Evolutionary conservation across 306 rosid species (phyloP), one percentile per base, ranked within the genome.

Genomic region (Ochetophila trinervis): DNA sequence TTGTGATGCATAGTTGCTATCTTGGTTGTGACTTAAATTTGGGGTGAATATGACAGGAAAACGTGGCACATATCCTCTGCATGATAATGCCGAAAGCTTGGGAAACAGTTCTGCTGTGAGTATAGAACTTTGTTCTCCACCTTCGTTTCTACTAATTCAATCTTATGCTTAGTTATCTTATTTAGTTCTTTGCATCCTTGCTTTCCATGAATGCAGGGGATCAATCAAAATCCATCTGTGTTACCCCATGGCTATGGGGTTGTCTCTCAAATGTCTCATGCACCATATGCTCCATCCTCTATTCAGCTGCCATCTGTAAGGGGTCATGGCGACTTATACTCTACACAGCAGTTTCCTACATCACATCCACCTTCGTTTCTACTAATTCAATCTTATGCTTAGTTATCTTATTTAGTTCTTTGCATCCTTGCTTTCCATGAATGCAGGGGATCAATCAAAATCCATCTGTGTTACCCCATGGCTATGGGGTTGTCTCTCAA

Each of bases 391-490:
- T 58, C 21, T n/a, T n/a, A n/a, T n/a, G n/a, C n/a, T n/a, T n/a
- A n/a, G n/a, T n/a, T n/a, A 17, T 59, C 48, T 59, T 59, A 18
- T 59, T 34, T 23, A 17, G 45, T 40, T 35, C 18, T 59, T 35
- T 36, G 63, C 14, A 59, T 45, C 12, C 20, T 35, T 35, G 48
- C 48, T 35, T n/a, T 18, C 23, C 30, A n/a, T 6, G 9, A 34
- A 59, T 35, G 63, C 63, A 59, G 63, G 47, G 48, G 0, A 15
- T 59, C 44, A 7, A 59, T 59, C 63, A 59, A 59, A 34, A 59
- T 36, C 23, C 49, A 5, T 36, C 48, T 59, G 22, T 36, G 24
- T 8, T 59, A 37, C 40, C 18, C 20, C 63, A 36, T 9, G 34
- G 63, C 34, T 36, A 35, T 4, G 48, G 27, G 11, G 7, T 34